Conservation (phyloP, 495 filamentous ascomycete species). For the Penicillium tannophilum region DNA sequence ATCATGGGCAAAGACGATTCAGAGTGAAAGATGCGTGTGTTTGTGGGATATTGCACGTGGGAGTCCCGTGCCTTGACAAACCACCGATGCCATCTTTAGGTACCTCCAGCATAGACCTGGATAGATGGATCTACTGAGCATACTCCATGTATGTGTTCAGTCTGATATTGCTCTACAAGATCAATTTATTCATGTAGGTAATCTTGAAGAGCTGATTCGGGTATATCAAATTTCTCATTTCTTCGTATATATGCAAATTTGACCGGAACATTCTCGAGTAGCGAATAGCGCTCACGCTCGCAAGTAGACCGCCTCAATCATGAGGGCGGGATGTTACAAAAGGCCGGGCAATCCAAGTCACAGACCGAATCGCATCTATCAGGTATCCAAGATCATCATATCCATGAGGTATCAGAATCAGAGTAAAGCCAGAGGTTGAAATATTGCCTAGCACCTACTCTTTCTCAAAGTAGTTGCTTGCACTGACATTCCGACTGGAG, state of each 20-base stretch:
- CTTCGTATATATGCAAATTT: conserved; percentile 38
- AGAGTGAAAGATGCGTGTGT: not conserved
- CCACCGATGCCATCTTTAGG: not conserved
- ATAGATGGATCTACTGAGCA: not conserved
- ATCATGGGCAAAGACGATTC: not conserved
- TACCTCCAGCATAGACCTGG: not conserved
- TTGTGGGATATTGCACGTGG: conserved; percentile 24
- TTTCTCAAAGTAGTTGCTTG: conserved; percentile 37
- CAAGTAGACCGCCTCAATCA: conserved; percentile 12
- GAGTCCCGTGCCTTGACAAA: conserved; percentile 12
- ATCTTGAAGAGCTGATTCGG: not conserved
- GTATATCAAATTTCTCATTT: conserved; percentile 28
- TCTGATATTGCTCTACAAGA: not conserved
- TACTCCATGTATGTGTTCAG: not conserved
- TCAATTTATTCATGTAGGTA: not conserved
- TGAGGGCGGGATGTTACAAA: conserved; percentile 11
- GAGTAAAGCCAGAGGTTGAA: not conserved
- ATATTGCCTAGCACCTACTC: conserved; percentile 17
- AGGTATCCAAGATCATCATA: not conserved
- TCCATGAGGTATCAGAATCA: conserved; percentile 11
- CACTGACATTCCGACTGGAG: conserved; percentile 35
- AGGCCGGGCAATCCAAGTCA: not conserved
- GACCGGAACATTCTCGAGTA: conserved; percentile 12
- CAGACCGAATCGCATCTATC: conserved; percentile 17
- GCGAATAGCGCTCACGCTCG: conserved; percentile 8